A percentile compares a stretch with the other conserved stretches of the same genome.
Conservation (phyloP, 345 rosid species). For the Nephelium lappaceum region DNA sequence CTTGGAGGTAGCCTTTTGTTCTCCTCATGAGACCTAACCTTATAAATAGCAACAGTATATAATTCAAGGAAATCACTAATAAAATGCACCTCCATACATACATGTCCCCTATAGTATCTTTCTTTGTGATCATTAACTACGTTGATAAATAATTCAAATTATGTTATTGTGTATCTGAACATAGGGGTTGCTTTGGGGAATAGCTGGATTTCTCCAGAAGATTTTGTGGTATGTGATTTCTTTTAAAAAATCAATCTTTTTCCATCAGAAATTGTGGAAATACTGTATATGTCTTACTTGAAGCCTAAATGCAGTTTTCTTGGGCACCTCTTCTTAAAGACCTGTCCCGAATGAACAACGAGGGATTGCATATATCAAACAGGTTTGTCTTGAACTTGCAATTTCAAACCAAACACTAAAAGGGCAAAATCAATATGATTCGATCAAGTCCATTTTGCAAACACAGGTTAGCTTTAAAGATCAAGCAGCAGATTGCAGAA, state of each 20-base stretch:
- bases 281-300: not conserved
- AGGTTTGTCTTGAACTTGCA: constrained; percentile 10
- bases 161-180: not conserved
- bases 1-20: constrained; percentile 38
- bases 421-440: not conserved
- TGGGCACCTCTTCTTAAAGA: constrained; percentile 54
- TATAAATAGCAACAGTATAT: too few relatives aligned
- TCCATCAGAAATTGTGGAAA: not conserved
- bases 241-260: not conserved
- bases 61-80: not conserved
- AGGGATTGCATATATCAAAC: constrained; percentile 33
- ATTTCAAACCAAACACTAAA: not conserved
- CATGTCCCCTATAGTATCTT: not conserved
- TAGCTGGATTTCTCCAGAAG: constrained; percentile 54
- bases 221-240: constrained; percentile 37
- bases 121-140: not conserved
- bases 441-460: not conserved
- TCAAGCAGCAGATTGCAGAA: constrained; percentile 36
- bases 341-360: constrained; percentile 35
- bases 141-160: not conserved
- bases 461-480: constrained; percentile 33
- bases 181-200: constrained; percentile 54
- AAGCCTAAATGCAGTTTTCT: constrained; percentile 32
- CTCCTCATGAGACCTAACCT: too few relatives aligned
- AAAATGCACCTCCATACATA: not conserved